phyloP scores from a whole-genome alignment of 805 yeast genomes.

The Spathaspora arborariae region DNA sequence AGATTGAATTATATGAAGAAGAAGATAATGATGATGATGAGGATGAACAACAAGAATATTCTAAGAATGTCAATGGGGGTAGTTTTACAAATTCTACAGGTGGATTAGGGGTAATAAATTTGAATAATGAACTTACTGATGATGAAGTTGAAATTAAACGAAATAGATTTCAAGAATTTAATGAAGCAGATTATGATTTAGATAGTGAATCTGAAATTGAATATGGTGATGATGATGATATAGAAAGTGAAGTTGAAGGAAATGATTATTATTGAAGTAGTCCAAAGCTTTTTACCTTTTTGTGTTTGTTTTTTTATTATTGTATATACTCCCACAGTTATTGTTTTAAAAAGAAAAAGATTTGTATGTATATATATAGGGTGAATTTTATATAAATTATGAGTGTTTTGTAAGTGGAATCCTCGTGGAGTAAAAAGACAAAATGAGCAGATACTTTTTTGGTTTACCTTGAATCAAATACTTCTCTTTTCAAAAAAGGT shows the following conservation, averaged over 20 bases:
- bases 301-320: too few relatives aligned
- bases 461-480: too few relatives aligned
- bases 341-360: too few relatives aligned
- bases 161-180: slow-evolving; percentile 38
- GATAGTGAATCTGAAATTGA: slow-evolving; percentile 32
- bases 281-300: too few relatives aligned
- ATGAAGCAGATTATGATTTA: slow-evolving; percentile 44
- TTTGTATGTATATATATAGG: background rate
- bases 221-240: slow-evolving; percentile 25
- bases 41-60: slow-evolving; percentile 1
- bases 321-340: too few relatives aligned
- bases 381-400: background rate
- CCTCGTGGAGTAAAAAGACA: too few relatives aligned
- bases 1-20: slow-evolving; percentile 74
- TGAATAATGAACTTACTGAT: slow-evolving; percentile 33
- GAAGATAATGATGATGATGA: slow-evolving; percentile 28
- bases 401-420: too few relatives aligned
- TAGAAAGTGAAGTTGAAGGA: slow-evolving; percentile 35
- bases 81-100: slow-evolving; percentile 9
- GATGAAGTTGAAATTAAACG: slow-evolving; percentile 45
- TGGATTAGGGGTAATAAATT: slow-evolving; percentile 9
- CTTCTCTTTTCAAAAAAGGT: too few relatives aligned
- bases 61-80: slow-evolving; percentile 8
- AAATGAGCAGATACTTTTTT: too few relatives aligned
- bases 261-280: slow-evolving; percentile 37